Evolutionary conservation across 345 rosid species (phyloP).

Genomic region (Citrus maxima): DNA sequence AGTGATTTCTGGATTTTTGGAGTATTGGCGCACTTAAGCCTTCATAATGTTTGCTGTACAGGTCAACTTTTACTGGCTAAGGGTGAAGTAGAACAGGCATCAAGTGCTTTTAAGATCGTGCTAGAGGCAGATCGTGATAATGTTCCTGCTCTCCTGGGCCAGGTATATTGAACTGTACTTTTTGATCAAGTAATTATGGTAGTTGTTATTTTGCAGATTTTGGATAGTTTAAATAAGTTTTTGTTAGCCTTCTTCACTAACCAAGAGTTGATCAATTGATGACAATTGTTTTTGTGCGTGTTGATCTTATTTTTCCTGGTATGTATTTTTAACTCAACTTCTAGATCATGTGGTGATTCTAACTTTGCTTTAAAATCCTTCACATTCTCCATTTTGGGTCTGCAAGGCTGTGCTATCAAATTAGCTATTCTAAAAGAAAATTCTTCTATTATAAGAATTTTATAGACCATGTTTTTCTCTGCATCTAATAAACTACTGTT

Average conservation of each 20-base stretch:
- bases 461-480: neutral
- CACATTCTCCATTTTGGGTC: neutral
- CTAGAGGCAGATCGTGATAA: slow-evolving; percentile 74
- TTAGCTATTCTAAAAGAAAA: neutral
- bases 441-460: neutral
- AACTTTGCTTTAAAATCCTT: neutral
- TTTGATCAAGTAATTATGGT: slow-evolving; percentile 2
- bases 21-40: neutral
- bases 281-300: neutral
- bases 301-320: neutral
- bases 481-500: neutral
- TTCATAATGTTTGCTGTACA: slow-evolving; percentile 27
- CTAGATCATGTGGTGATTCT: neutral
- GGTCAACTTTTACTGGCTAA: slow-evolving; percentile 97
- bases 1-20: neutral
- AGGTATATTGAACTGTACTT: slow-evolving; percentile 43
- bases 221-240: neutral
- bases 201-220: slow-evolving; percentile 1
- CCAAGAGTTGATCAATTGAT: neutral
- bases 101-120: slow-evolving; percentile 81
- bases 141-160: slow-evolving; percentile 96
- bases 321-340: neutral
- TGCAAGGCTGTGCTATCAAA: neutral
- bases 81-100: slow-evolving; percentile 92
- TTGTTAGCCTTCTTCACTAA: neutral